Conservation (phyloP, 2,329 filamentous ascomycete genomes). For the Colletotrichum sp. region DNA sequence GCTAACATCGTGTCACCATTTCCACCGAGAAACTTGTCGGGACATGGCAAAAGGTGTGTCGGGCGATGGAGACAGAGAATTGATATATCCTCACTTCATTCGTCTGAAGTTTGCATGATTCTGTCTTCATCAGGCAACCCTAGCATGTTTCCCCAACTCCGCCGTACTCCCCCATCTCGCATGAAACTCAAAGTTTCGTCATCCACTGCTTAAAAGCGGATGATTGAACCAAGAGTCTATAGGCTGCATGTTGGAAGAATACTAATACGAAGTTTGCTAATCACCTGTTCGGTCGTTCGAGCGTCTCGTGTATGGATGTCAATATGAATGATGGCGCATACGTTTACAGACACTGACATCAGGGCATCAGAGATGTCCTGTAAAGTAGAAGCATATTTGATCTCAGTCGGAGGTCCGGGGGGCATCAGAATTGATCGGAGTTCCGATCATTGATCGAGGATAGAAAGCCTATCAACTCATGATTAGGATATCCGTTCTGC, state of each 20-base stretch:
- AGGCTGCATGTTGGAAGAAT: background rate
- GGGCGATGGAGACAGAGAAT: background rate
- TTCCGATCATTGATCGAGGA: no score
- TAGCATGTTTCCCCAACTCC: background rate
- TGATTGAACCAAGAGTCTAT: background rate
- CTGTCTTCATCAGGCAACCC: background rate
- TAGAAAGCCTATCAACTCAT: no score
- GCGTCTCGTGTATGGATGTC: background rate
- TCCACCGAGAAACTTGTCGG: background rate
- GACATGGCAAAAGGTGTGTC: fast-evolving
- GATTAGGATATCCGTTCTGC: no score
- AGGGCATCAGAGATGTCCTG: no score
- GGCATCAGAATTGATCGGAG: no score
- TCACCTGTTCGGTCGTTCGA: background rate
- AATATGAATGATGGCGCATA: no score
- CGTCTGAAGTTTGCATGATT: background rate
- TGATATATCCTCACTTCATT: background rate
- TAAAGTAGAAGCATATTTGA: no score
- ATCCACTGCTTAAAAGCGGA: background rate
- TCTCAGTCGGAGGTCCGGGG: no score
- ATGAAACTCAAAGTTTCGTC: background rate
- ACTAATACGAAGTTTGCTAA: background rate
- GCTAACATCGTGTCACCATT: background rate
- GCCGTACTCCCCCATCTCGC: background rate
- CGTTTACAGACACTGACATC: no score